phyloP scores from a whole-genome alignment of 495 filamentous ascomycete species.

The Penicillium taxi region DNA sequence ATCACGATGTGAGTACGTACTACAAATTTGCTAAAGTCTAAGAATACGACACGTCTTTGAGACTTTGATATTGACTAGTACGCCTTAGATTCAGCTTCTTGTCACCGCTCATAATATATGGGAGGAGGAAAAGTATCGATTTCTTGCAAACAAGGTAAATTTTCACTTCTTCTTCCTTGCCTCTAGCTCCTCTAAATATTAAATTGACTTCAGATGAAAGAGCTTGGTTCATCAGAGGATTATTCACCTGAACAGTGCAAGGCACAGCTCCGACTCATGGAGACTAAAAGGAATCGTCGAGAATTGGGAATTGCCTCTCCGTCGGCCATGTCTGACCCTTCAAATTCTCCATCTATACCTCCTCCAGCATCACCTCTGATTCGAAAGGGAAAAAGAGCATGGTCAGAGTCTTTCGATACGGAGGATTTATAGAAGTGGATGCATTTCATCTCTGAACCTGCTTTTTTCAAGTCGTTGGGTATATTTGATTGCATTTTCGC shows the following conservation, averaged over 20 bases:
- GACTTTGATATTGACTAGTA: neutral
- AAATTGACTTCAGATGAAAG: constrained; percentile 24
- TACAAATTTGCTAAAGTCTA: constrained; percentile 1
- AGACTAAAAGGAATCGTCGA: constrained; percentile 15
- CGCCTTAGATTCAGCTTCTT: constrained; percentile 38
- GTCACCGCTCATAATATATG: constrained; percentile 41
- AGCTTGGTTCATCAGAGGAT: constrained; percentile 25
- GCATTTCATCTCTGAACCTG: no score
- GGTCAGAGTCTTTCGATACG: constrained; percentile 4
- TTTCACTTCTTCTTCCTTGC: neutral
- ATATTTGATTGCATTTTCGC: no score
- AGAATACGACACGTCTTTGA: neutral
- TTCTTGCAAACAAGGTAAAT: constrained; percentile 45
- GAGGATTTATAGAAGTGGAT: no score
- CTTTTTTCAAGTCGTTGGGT: no score
- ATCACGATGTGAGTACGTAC: constrained; percentile 54
- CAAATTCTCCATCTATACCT: constrained; percentile 9
- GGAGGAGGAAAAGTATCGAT: constrained; percentile 43
- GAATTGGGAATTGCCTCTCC: constrained; percentile 13
- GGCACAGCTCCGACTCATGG: constrained; percentile 27
- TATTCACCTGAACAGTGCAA: constrained; percentile 34
- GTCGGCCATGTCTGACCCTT: constrained; percentile 22
- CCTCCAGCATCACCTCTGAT: no score
- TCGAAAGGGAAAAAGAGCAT: constrained; percentile 18
- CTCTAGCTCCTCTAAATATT: constrained; percentile 1